Evolutionary conservation across 768 basidiomycete species (phyloP).

Genomic region (Boletus vermiculosoides): DNA sequence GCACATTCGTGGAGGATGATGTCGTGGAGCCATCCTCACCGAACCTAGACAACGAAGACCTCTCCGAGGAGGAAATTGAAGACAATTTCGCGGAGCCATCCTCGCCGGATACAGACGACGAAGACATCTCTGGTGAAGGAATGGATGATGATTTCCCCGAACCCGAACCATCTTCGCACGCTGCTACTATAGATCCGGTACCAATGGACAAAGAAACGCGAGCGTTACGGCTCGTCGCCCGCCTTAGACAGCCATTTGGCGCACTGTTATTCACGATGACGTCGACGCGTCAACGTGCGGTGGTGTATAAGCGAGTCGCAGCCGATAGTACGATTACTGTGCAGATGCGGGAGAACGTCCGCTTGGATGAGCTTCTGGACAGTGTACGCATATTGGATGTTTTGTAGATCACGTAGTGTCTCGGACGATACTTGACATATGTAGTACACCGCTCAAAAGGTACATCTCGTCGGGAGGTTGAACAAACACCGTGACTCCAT

Average conservation of each 20-base stretch:
- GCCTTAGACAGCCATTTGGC: background rate
- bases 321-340: slow-evolving; percentile 1
- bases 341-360: background rate
- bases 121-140: background rate
- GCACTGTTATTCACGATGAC: background rate
- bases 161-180: background rate
- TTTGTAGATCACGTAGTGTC: background rate
- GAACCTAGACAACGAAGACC: background rate
- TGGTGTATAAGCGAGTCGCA: slow-evolving; percentile 6
- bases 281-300: background rate
- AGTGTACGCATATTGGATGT: slow-evolving; percentile 1
- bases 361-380: background rate
- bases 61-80: background rate
- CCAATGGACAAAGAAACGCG: background rate
- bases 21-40: background rate
- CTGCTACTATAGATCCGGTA: too few species aligned
- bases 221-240: background rate
- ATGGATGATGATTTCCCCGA: background rate
- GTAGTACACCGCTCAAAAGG: too few species aligned
- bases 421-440: too few species aligned
- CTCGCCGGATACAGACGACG: background rate
- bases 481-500: too few species aligned
- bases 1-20: background rate
- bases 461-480: too few species aligned
- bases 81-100: background rate